Base-by-base conservation (phyloP, 2,329 filamentous ascomycete genomes). In the Fusarium falciforme region DNA sequence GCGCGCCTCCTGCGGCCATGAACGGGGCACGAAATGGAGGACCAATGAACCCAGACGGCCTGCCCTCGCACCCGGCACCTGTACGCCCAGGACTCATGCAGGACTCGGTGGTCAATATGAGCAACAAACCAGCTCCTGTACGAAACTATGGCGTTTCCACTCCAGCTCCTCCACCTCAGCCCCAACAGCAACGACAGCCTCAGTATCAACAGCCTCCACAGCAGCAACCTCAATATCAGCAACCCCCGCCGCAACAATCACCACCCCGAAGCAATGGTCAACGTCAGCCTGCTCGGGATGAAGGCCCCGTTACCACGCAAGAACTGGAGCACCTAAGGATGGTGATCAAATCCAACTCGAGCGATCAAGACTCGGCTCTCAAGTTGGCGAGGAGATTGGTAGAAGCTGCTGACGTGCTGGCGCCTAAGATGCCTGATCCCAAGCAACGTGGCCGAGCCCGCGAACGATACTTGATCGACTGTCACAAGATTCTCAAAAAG, bases 401-500 rank as follows among this genome's bases (percentile, higher is more conserved):
- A 2, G 95, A 98, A 83, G 96, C 96, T 2, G 91, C 94, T 1
- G 91, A 92, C 14, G 90, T 93, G 6, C 88, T 99, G 2, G 90
- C 94, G 4, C 85, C 89, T 2, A 84, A 84, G 16, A 82, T 91
- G 11, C 86, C 89, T 0, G 93, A 94, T 75, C 92, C 95, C 40
- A 92, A 92, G 77, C 89, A 91, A 10, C 91, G 93, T 27, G 88
- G 90, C 10, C 94, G 96, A 77, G 87, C 92, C 2, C 92, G 94
- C 33, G 96, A 98, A 77, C 92, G 92, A 66, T 98, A 96, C 80
- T 86, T 96, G 17, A 85, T 92, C 74, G 96, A 98, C 79, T 94
- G 94, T 1, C 91, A 96, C 80, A 98, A 98, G 83, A 91, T 95
- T 27, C 85, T 98, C 49, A 98, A 98, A 86, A 98, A 97, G 82